Evolutionary conservation across 768 basidiomycete genomes (phyloP), one percentile per base, ranked within the genome.

Genomic region (Sarcomyxa edulis): DNA sequence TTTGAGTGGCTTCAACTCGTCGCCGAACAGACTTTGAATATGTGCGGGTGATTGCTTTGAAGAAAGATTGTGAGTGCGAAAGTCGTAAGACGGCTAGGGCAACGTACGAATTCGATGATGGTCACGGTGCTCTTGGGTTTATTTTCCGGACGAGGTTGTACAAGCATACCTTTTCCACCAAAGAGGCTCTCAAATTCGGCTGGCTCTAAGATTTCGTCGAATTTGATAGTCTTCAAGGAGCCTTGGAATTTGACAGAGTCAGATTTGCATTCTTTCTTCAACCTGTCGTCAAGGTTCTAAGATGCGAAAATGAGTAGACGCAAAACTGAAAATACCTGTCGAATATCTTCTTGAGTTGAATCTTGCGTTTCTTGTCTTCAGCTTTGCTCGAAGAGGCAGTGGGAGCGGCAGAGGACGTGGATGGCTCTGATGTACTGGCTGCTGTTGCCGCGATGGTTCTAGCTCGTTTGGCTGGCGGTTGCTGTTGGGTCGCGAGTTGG

Each of bases 251-350:
- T 69, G 49, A 59, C 49, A 1, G 38, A 40, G 35, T 61, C 62
- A 4, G 55, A 51, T 49, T 66, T 66, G 50, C 62, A 64, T 42
- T 65, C 64, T 40, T 66, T 67, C 49, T 67, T 66, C 31, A 67
- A 40, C 14, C 65, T 66, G 37, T 1, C 4, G 8, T 32, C n/a
- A 12, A 11, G 29, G 8, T 26, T 12, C 2, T 29, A 40, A 22
- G 20, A 21, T 21, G n/a, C 28, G 28, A 15, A n/a, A 4, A n/a
- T 3, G 11, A 6, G 24, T 11, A 19, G 32, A 16, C 31, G 22
- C 4, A 31, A 36, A 30, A 25, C 24, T 24, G 22, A 9, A 45
- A 52, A 21, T 42, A 64, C 66, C 58, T 43, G 40, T 65, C 65
- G 40, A 63, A 64, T 19, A 66, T 54, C 47, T 64, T 65, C 49